Percentiles rank a stretch among this genome's conserved stretches.
Evolutionary conservation across 352 stramenopile genomes (phyloP).

Genomic region (Phytopythium mirpurense): DNA sequence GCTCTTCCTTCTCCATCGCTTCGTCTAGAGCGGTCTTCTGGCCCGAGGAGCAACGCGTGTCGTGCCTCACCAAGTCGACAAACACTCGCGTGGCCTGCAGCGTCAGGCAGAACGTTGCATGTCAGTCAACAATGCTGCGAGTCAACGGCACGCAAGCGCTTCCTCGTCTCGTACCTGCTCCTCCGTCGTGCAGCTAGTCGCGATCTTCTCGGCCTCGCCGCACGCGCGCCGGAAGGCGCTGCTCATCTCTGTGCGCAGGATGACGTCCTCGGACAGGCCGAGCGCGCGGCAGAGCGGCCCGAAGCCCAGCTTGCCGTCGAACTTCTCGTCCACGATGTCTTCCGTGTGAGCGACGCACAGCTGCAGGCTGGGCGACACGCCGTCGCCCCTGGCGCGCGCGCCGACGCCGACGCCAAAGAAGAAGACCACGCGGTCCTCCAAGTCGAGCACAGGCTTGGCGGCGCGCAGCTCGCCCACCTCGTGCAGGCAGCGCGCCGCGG

Average conservation of each 20-base stretch:
- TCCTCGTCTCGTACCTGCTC: constrained; percentile 13
- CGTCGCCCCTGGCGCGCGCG: constrained; percentile 18
- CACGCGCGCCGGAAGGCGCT: constrained; percentile 45
- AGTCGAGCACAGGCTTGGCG: constrained; percentile 48
- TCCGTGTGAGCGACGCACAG: constrained; percentile 38
- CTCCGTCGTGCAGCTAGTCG: constrained; percentile 19
- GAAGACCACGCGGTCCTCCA: constrained; percentile 69
- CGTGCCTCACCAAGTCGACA: constrained; percentile 23
- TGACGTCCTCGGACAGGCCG: constrained; percentile 26
- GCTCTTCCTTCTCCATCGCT: constrained; percentile 7
- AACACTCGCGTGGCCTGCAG: constrained; percentile 25
- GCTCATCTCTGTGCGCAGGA: constrained; percentile 35
- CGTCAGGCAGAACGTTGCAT: neutral
- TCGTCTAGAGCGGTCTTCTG: constrained; percentile 6
- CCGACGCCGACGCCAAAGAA: constrained; percentile 75
- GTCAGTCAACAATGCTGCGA: neutral
- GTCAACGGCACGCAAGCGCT: neutral
- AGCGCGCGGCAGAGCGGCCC: constrained; percentile 26
- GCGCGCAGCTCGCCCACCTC: constrained; percentile 35
- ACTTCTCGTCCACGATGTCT: constrained; percentile 24
- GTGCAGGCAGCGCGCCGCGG: constrained; percentile 34
- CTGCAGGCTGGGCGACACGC: constrained; percentile 42
- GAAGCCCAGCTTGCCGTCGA: constrained; percentile 25
- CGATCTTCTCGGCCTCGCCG: constrained; percentile 34
- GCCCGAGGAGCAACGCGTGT: neutral